Evolutionary conservation across 2,329 filamentous ascomycete genomes (phyloP), one percentile per base, ranked within the genome.

Genomic region (Neonectria neomacrospora): DNA sequence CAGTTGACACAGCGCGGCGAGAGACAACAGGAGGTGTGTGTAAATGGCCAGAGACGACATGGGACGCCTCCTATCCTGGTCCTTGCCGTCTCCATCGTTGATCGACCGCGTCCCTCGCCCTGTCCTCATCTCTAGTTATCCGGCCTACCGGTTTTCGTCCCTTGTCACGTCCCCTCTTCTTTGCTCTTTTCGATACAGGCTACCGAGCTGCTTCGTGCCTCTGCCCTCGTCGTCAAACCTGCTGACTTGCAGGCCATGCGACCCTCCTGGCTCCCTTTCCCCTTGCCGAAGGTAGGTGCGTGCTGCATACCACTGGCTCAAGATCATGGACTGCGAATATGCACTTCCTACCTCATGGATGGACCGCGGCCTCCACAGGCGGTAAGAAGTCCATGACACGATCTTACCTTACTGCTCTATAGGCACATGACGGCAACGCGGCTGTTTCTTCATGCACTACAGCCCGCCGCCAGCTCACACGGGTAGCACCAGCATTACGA

Each of bases 161-260:
- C 54, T 26, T 55, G 54, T 28, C 50, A 54, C 47, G 32, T 45
- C 34, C 50, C 54, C 54, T 58, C 37, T 44, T 51, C 47, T 53
- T 26, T 30, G 54, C 41, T 47, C 54, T 37, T 63, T 48, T 54
- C 39, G 23, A 58, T 47, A 51, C 47, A 59, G 30, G 37, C 63
- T 55, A 55, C 37, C 7, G 8, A 41, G 37, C 37, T 20, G 37
- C 58, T 44, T 47, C 34, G 50, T 28, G 26, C 50, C 55, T 63
- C 58, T 58, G 32, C 61, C 51, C 50, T 64, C 16, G 55, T 59
- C 50, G 23, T 61, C 62, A 54, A 68, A 73, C 62, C 71, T 70
- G 68, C 66, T 73, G 71, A 71, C 67, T 72, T 62, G 61, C 55
- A 67, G 26, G 47, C 65, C 54, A 70, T 71, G 69, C 67, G 66